A percentile compares a stretch with the other conserved stretches of the same genome.
These are phyloP conservation scores for Atractiella rhizophila DNA, from an alignment of 768 basidiomycete genomes.

Conservation along the genomic window DNA sequence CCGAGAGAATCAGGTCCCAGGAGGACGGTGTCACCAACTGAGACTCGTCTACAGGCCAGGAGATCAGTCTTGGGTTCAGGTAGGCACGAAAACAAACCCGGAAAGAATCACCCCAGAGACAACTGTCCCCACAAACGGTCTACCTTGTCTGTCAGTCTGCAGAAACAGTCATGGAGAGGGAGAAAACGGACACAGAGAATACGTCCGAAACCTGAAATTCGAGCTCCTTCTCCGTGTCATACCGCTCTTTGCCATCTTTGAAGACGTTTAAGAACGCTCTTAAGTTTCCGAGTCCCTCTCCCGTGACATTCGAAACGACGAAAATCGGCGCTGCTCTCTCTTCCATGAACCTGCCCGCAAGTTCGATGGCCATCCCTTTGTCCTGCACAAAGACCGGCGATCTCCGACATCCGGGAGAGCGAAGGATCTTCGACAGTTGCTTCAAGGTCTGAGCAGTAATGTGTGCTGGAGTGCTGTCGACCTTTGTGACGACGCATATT, in stretches of 20 bases:
- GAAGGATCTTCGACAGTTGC: constrained; percentile 75
- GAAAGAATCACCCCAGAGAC: constrained; percentile 20
- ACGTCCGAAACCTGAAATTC: constrained; percentile 24
- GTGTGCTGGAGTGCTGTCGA: constrained; percentile 89
- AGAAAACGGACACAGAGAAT: constrained; percentile 24
- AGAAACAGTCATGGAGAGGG: constrained; percentile 15
- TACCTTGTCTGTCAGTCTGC: too few species aligned
- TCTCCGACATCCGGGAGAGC: constrained; percentile 57
- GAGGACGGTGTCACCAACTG: constrained; percentile 49
- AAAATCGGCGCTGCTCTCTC: constrained; percentile 17
- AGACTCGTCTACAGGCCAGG: constrained; percentile 18
- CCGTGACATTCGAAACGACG: constrained; percentile 4
- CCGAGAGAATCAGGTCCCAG: constrained; percentile 85
- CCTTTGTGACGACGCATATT: constrained; percentile 83
- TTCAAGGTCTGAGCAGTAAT: constrained; percentile 72
- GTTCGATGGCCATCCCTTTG: constrained; percentile 50
- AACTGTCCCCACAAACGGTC: constrained; percentile 7
- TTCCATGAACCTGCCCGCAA: constrained; percentile 44
- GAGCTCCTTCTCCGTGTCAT: constrained; percentile 16
- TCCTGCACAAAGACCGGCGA: constrained; percentile 36
- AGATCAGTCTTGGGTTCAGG: constrained; percentile 9
- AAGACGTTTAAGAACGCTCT: background rate
- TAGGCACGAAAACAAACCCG: constrained; percentile 13
- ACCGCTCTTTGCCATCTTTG: constrained; percentile 6
- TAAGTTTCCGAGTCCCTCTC: constrained; percentile 4